These are phyloP conservation scores for Erodium moschatum DNA, from an alignment of 441 rosid species.

Conservation along the genomic window DNA sequence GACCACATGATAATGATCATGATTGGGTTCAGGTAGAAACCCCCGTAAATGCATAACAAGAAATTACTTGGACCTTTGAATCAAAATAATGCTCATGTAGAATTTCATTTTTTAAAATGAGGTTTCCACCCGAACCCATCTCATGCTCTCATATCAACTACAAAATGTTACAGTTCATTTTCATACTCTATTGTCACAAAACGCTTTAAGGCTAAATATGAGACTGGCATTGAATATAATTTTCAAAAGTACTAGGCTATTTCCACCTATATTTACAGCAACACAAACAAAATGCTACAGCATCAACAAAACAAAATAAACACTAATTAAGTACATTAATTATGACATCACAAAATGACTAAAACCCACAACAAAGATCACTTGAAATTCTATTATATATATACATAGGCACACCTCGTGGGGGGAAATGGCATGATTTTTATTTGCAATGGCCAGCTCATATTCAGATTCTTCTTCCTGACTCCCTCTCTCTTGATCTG, in stretches of 20 bases:
- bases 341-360: constrained; percentile 16
- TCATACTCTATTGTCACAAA: not conserved
- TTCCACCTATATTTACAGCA: not conserved
- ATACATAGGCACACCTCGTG: constrained; percentile 3
- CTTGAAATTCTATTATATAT: constrained; percentile 11
- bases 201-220: not conserved
- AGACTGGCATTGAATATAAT: not conserved
- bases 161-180: too few relatives aligned
- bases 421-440: constrained; percentile 19
- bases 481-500: constrained; percentile 23
- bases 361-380: not conserved
- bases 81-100: too few relatives aligned
- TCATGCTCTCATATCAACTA: too few relatives aligned
- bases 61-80: too few relatives aligned
- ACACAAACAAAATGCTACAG: not conserved
- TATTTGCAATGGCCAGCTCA: constrained; percentile 21
- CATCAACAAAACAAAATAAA: not conserved
- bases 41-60: too few relatives aligned
- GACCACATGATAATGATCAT: too few relatives aligned
- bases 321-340: not conserved
- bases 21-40: too few relatives aligned
- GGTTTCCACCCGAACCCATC: too few relatives aligned
- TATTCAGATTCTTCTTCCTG: constrained; percentile 22
- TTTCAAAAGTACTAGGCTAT: not conserved
- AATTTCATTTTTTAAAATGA: too few relatives aligned